A percentile compares a stretch with the other conserved stretches of the same genome.
These are phyloP conservation scores for Murraya koenigii DNA, from an alignment of 345 rosid species.

Conservation along the genomic window DNA sequence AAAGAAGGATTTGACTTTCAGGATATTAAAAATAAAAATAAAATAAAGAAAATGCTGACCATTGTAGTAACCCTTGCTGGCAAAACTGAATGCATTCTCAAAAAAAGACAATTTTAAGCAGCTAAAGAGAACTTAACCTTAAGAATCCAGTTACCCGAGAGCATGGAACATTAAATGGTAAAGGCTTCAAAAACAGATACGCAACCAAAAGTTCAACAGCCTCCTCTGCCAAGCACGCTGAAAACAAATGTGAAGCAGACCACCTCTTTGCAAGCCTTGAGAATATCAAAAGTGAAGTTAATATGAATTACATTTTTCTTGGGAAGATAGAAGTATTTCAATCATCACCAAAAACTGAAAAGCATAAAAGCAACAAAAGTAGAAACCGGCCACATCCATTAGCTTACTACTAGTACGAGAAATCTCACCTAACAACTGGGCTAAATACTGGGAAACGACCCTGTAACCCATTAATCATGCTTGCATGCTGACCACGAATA, in stretches of 20 bases:
- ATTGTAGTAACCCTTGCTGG: not conserved
- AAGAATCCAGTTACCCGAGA: conserved; percentile 84
- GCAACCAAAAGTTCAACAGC: conserved; percentile 85
- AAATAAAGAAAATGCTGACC: not conserved
- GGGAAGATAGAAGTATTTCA: not conserved
- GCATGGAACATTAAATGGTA: conserved; percentile 74
- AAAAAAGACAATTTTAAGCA: not conserved
- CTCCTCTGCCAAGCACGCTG: conserved; percentile 87
- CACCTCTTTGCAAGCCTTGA: conserved; percentile 93
- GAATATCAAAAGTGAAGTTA: not conserved
- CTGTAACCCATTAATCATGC: conserved; percentile 88
- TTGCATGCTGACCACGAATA: conserved; percentile 78
- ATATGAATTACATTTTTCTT: not conserved
- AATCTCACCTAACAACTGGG: conserved; percentile 65
- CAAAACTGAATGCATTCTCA: not conserved
- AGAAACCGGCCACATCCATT: not conserved
- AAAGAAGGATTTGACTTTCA: not conserved
- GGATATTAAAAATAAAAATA: not conserved
- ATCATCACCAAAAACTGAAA: not conserved
- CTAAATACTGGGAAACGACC: conserved; percentile 63
- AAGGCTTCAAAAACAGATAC: conserved; percentile 67
- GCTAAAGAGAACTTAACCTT: conserved; percentile 46
- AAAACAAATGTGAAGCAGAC: conserved; percentile 89
- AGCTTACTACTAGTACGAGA: conserved; percentile 15
- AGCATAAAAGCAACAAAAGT: not conserved